A percentile compares a stretch with the other conserved stretches of the same genome.
phyloP scores from a whole-genome alignment of 495 filamentous ascomycete species.

The Neurospora sp. region DNA sequence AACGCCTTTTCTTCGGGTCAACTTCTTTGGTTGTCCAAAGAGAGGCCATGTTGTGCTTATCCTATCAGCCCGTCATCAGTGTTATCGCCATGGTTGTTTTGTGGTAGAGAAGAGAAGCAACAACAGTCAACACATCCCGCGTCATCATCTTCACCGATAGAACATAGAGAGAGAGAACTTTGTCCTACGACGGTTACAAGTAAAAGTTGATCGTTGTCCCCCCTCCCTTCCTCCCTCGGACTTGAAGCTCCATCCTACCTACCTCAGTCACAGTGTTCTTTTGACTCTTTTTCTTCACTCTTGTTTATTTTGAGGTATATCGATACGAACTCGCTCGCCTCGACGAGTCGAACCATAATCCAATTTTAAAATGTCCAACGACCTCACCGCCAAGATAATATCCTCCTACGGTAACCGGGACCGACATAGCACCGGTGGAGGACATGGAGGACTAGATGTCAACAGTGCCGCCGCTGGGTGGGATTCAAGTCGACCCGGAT shows the following conservation, averaged over 20 bases:
- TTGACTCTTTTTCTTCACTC: not conserved
- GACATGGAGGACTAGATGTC: not conserved
- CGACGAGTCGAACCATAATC: not conserved
- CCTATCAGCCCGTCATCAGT: not conserved
- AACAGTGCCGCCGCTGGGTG: not conserved
- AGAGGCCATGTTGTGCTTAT: not conserved
- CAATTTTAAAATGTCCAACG: not conserved
- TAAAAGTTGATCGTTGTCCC: not conserved
- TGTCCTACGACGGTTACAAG: not conserved
- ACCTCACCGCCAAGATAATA: not conserved
- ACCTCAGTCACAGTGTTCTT: not conserved
- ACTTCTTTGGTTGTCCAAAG: not conserved
- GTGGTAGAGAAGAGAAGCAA: not conserved
- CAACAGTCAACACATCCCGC: not conserved
- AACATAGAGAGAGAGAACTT: not conserved
- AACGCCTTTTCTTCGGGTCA: not conserved
- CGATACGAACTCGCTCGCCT: not conserved
- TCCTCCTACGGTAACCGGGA: not conserved
- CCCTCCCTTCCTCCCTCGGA: not conserved
- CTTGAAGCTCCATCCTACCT: not conserved
- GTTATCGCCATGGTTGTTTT: not conserved
- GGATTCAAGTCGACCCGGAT: constrained; percentile 1
- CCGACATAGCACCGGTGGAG: not conserved
- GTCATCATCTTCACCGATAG: not conserved
- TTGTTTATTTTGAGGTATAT: not conserved